phyloP scores from a whole-genome alignment of 2,329 filamentous ascomycete genomes.

The Sporothrix phasma region DNA sequence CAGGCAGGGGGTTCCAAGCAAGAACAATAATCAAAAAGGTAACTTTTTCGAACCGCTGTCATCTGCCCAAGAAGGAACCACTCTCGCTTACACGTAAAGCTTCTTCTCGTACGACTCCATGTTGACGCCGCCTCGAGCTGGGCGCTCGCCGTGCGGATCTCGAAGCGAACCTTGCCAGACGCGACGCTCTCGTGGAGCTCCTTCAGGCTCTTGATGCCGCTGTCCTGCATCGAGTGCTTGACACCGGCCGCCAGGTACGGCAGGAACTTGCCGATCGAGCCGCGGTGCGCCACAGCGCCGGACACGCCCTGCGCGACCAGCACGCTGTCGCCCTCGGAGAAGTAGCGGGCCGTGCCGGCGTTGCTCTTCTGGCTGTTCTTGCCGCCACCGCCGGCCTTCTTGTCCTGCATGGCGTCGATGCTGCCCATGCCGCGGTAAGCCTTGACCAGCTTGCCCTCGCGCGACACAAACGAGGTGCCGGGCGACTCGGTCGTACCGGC shows the following conservation, averaged over 20 bases:
- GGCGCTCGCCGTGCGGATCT: constrained; percentile 86
- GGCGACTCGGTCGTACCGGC: constrained; percentile 96
- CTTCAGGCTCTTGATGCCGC: constrained; percentile 70
- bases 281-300: constrained; percentile 70
- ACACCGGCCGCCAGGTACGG: constrained; percentile 92
- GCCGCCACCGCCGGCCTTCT: constrained; percentile 71
- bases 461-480: constrained; percentile 90
- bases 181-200: constrained; percentile 67
- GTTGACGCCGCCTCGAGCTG: constrained; percentile 94
- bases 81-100: constrained; percentile 64
- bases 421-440: constrained; percentile 98
- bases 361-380: constrained; percentile 73
- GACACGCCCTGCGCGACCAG: constrained; percentile 95
- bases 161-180: constrained; percentile 74
- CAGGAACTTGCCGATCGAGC: constrained; percentile 85
- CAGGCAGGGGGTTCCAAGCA: background rate
- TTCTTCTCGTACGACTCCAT: constrained; percentile 99
- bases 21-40: constrained; percentile 1
- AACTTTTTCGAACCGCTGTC: background rate
- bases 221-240: constrained; percentile 96
- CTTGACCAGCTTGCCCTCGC: constrained; percentile 96
- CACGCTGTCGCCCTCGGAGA: constrained; percentile 90
- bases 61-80: background rate
- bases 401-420: constrained; percentile 99
- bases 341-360: constrained; percentile 94